These are phyloP conservation scores for Geotrichum klebahnii DNA, from an alignment of 1,139 yeast genomes.

Conservation along the genomic window DNA sequence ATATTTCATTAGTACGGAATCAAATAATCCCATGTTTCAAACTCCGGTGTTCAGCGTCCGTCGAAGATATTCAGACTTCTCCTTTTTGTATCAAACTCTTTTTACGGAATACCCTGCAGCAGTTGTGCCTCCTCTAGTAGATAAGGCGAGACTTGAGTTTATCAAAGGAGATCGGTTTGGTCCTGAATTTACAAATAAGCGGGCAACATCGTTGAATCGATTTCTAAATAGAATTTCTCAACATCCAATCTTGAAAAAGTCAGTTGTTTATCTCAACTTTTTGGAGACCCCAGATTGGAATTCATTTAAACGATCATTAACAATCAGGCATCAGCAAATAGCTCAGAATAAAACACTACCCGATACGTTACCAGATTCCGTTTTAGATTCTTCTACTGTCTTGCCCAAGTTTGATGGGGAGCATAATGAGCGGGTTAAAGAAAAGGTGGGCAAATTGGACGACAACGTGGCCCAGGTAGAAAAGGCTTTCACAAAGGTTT, in stretches of 20 bases:
- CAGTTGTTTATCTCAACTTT: slow-evolving; percentile 70
- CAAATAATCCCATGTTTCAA: slow-evolving; percentile 47
- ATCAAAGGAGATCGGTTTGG: slow-evolving; percentile 91
- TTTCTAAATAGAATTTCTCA: slow-evolving; percentile 67
- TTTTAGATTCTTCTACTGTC: slow-evolving; percentile 86
- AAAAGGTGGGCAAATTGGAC: slow-evolving; percentile 74
- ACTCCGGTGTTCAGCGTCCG: slow-evolving; percentile 53
- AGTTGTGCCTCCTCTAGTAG: slow-evolving; percentile 90
- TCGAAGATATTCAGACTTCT: slow-evolving; percentile 78
- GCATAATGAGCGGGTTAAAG: slow-evolving; percentile 77
- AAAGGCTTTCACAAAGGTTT: slow-evolving; percentile 66
- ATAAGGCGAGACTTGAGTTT: slow-evolving; percentile 84
- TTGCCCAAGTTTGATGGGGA: slow-evolving; percentile 72
- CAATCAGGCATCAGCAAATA: slow-evolving; percentile 28
- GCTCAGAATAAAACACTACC: slow-evolving; percentile 41
- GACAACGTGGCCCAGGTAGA: slow-evolving; percentile 79
- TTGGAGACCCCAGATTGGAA: slow-evolving; percentile 82
- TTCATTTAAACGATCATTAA: slow-evolving; percentile 60
- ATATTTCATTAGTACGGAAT: slow-evolving; percentile 65
- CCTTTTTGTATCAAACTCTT: slow-evolving; percentile 69
- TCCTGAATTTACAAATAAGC: slow-evolving; percentile 70
- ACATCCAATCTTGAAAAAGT: slow-evolving; percentile 68
- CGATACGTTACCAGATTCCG: slow-evolving; percentile 73
- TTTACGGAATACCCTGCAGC: slow-evolving; percentile 76
- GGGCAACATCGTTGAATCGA: slow-evolving; percentile 78